Percentiles rank a stretch among this genome's conserved stretches.
Evolutionary conservation across 2,329 filamentous ascomycete species (phyloP).

Genomic region (Epichloe glyceriae): DNA sequence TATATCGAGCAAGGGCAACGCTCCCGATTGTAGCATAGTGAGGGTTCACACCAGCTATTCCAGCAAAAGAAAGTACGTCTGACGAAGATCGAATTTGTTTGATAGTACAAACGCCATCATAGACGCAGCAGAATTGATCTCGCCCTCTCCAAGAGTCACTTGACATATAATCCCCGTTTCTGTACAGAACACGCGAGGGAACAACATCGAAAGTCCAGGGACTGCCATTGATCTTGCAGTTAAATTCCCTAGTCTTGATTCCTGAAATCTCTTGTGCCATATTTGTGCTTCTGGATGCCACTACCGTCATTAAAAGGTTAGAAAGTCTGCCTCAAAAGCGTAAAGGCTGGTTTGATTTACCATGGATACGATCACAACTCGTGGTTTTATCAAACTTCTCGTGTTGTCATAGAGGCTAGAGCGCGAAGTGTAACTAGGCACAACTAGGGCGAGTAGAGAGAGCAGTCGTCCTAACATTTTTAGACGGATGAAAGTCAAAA

Average conservation of each 20-base stretch:
- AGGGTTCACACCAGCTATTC: conserved; percentile 65
- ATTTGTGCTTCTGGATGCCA: conserved; percentile 47
- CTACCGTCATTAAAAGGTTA: conserved; percentile 21
- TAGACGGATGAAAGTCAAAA: too few species aligned
- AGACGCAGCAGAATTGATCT: conserved; percentile 63
- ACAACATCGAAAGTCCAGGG: conserved; percentile 52
- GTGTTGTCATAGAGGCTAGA: background rate
- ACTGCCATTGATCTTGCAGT: conserved; percentile 42
- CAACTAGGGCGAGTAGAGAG: background rate
- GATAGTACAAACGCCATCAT: conserved; percentile 52
- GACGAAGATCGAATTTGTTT: conserved; percentile 46
- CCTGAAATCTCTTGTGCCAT: conserved; percentile 43
- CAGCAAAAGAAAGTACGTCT: conserved; percentile 60
- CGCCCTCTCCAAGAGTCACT: conserved; percentile 52
- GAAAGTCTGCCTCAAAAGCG: conserved; percentile 1
- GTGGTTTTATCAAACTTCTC: background rate
- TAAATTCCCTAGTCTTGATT: conserved; percentile 37
- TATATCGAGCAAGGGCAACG: conserved; percentile 55
- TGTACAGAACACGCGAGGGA: conserved; percentile 52
- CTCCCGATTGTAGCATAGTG: conserved; percentile 50
- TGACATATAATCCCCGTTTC: conserved; percentile 51
- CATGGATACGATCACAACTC: conserved; percentile 40
- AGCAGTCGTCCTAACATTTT: conserved; percentile 1
- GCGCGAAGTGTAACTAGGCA: background rate
- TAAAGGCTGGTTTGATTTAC: conserved; percentile 24